phyloP scores from a whole-genome alignment of 768 basidiomycete genomes.

The Termitomyces sp. region DNA sequence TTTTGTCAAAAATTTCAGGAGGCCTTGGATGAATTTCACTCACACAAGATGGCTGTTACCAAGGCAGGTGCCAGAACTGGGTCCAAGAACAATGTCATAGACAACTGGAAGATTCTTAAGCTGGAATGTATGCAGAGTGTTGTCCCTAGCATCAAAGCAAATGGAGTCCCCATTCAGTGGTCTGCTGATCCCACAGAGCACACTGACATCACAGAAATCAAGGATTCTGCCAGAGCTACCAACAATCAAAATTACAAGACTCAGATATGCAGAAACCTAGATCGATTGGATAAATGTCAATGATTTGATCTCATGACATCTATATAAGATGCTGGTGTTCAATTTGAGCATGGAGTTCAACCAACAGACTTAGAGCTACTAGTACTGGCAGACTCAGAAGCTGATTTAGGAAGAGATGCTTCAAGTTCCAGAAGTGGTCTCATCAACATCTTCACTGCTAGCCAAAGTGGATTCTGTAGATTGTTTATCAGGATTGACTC shows the following conservation, averaged over 20 bases:
- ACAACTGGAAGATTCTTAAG: constrained; percentile 40
- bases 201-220: constrained; percentile 28
- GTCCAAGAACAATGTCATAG: constrained; percentile 17
- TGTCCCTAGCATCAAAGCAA: too few relatives aligned
- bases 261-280: constrained; percentile 30
- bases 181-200: constrained; percentile 31
- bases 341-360: too few relatives aligned
- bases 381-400: too few relatives aligned
- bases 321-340: constrained; percentile 2
- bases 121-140: constrained; percentile 35
- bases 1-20: constrained; percentile 14
- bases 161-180: too few relatives aligned
- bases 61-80: constrained; percentile 23
- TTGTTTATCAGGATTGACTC: too few relatives aligned
- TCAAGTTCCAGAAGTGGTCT: too few relatives aligned
- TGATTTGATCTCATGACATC: constrained; percentile 24
- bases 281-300: constrained; percentile 25
- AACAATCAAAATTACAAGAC: constrained; percentile 31
- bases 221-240: constrained; percentile 23
- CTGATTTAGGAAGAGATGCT: too few relatives aligned
- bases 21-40: constrained; percentile 28
- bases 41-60: constrained; percentile 31
- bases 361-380: too few relatives aligned
- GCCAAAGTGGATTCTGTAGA: too few relatives aligned
- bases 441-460: too few relatives aligned